Evolutionary conservation across 345 rosid genomes (phyloP).

Genomic region (Sonneratia alba): DNA sequence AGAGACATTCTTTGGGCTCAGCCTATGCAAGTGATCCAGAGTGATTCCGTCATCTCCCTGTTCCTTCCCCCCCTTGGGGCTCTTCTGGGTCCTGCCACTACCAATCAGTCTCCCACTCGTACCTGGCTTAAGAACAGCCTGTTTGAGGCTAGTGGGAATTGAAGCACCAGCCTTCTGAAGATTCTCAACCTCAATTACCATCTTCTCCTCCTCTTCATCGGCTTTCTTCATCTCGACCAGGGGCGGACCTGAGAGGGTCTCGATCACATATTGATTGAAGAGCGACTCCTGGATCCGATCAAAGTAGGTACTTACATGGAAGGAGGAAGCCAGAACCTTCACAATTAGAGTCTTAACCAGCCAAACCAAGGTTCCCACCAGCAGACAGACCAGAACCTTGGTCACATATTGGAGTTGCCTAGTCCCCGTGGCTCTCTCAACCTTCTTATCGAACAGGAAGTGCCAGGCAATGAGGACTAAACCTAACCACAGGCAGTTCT

Average conservation of each 20-base stretch:
- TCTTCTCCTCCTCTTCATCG: constrained; percentile 44
- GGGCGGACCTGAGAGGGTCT: constrained; percentile 57
- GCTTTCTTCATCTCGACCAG: constrained; percentile 37
- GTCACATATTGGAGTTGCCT: constrained; percentile 31
- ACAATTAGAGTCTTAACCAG: constrained; percentile 54
- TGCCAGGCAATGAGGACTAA: constrained; percentile 59
- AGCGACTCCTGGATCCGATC: constrained; percentile 66
- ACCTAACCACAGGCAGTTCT: constrained; percentile 64
- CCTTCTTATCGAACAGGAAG: constrained; percentile 46
- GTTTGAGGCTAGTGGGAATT: constrained; percentile 11
- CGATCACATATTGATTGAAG: constrained; percentile 58
- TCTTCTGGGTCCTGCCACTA: constrained; percentile 16
- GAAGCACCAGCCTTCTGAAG: constrained; percentile 26
- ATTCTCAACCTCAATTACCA: constrained; percentile 29
- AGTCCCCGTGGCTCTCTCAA: constrained; percentile 23
- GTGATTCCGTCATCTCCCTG: constrained; percentile 35
- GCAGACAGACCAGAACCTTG: constrained; percentile 40
- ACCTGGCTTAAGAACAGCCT: background rate
- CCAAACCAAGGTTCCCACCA: constrained; percentile 50
- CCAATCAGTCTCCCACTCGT: background rate
- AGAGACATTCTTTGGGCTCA: constrained; percentile 50
- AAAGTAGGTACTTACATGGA: constrained; percentile 63
- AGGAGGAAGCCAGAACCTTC: constrained; percentile 58
- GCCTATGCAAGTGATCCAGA: constrained; percentile 38
- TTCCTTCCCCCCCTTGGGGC: constrained; percentile 21